Evolutionary conservation across 306 rosid species (phyloP).

Genomic region (barrel medic (Medicago truncatula)): DNA sequence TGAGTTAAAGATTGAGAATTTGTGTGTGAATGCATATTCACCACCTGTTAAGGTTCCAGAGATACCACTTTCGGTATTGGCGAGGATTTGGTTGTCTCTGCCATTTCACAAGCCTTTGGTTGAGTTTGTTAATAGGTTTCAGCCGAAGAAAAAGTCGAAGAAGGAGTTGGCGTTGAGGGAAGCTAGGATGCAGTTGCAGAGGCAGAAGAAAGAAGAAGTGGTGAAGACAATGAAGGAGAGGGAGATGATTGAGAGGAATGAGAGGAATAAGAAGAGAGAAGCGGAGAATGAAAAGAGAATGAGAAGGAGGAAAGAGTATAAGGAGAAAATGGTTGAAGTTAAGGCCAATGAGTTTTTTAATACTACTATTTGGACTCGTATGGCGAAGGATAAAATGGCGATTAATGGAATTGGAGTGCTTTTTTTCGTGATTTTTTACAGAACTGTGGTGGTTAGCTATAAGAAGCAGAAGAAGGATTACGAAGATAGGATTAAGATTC

Average conservation of each 20-base stretch:
- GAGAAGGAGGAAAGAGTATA: conserved; percentile 55
- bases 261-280: conserved; percentile 60
- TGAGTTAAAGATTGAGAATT: conserved; percentile 60
- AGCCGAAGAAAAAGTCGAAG: conserved; percentile 72
- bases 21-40: conserved; percentile 78
- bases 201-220: conserved; percentile 57
- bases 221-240: conserved; percentile 58
- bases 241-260: conserved; percentile 58
- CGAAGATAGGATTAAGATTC: conserved; percentile 89
- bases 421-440: conserved; percentile 77
- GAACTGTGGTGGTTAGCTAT: conserved; percentile 82
- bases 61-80: conserved; percentile 60
- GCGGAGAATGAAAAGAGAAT: conserved; percentile 59
- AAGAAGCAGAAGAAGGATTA: conserved; percentile 94
- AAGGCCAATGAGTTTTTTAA: conserved; percentile 40
- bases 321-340: conserved; percentile 55
- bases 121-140: neutral
- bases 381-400: conserved; percentile 62
- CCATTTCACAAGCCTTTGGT: neutral
- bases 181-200: conserved; percentile 68
- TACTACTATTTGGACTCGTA: conserved; percentile 63
- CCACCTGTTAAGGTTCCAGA: conserved; percentile 83
- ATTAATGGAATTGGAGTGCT: conserved; percentile 65
- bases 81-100: conserved; percentile 44
- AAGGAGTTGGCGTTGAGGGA: conserved; percentile 61